phyloP scores from a whole-genome alignment of 305 asterid species.

The Plantago rigida region DNA sequence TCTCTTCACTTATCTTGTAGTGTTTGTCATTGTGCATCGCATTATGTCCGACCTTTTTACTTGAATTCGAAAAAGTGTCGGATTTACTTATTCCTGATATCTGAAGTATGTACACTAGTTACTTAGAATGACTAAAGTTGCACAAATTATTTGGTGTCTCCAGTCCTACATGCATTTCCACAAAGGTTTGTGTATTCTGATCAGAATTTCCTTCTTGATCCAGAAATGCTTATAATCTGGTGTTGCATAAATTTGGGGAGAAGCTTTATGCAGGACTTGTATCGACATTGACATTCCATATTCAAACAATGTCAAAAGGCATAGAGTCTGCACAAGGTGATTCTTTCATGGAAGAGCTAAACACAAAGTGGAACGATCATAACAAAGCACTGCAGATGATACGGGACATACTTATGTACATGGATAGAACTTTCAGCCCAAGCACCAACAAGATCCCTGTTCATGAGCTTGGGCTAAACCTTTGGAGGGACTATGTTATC shows the following conservation, averaged over 20 bases:
- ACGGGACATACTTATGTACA: conserved; percentile 52
- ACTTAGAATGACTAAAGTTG: no score
- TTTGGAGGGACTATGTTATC: conserved; percentile 49
- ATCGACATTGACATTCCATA: conserved; percentile 48
- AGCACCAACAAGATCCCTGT: conserved; percentile 44
- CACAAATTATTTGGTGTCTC: no score
- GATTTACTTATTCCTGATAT: no score
- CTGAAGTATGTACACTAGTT: no score
- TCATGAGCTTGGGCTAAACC: conserved; percentile 55
- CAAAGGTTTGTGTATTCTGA: conserved; percentile 20
- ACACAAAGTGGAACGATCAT: conserved; percentile 51
- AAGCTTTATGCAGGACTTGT: conserved; percentile 54
- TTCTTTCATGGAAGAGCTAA: conserved; percentile 52
- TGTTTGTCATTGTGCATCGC: no score
- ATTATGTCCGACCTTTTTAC: no score
- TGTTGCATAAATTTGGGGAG: conserved; percentile 53
- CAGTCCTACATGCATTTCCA: no score
- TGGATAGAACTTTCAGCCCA: conserved; percentile 50
- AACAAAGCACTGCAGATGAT: conserved; percentile 53
- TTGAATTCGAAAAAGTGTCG: no score
- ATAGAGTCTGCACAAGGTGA: conserved; percentile 51
- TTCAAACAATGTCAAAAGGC: conserved; percentile 42
- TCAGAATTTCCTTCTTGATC: conserved; percentile 15
- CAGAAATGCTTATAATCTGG: conserved; percentile 56
- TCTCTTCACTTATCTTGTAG: no score